These are phyloP conservation scores for Diplodia seriata DNA, from an alignment of 2,329 filamentous ascomycete genomes.

Conservation along the genomic window DNA sequence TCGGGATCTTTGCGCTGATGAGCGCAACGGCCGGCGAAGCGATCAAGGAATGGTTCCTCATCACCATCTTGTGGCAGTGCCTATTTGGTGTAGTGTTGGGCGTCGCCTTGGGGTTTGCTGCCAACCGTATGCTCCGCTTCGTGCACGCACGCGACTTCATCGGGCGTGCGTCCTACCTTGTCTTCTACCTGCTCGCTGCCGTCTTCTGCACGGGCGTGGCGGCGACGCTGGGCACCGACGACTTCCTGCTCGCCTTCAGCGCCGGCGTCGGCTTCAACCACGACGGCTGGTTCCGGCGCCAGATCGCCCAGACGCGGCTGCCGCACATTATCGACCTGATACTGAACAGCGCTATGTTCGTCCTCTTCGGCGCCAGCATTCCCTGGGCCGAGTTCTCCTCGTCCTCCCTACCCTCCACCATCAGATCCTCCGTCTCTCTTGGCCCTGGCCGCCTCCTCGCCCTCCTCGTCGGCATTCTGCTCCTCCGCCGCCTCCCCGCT, in stretches of 20 bases:
- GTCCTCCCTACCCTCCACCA: background rate
- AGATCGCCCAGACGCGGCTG: constrained; percentile 51
- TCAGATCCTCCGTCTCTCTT: constrained; percentile 39
- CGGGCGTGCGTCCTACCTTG: constrained; percentile 58
- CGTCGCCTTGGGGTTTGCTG: constrained; percentile 54
- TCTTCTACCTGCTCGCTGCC: constrained; percentile 64
- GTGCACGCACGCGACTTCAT: constrained; percentile 55
- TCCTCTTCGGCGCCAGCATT: constrained; percentile 63
- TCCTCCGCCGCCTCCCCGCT: constrained; percentile 61
- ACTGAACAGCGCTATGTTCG: constrained; percentile 63
- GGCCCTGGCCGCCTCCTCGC: constrained; percentile 55
- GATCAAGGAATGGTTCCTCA: constrained; percentile 60
- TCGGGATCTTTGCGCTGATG: constrained; percentile 57
- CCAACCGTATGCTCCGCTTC: constrained; percentile 59
- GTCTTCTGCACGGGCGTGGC: constrained; percentile 60
- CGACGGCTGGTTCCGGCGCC: constrained; percentile 59
- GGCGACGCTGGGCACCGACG: constrained; percentile 60
- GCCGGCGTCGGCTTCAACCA: constrained; percentile 62
- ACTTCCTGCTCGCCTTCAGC: constrained; percentile 64
- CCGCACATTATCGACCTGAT: constrained; percentile 62
- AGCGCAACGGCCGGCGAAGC: constrained; percentile 48
- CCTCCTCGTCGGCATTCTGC: constrained; percentile 57
- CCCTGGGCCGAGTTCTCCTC: constrained; percentile 56
- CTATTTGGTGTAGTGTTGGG: constrained; percentile 57
- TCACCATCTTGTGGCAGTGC: constrained; percentile 64